Evolutionary conservation across 139 green algal genomes (phyloP).

Genomic region (Tetraselmis striata): DNA sequence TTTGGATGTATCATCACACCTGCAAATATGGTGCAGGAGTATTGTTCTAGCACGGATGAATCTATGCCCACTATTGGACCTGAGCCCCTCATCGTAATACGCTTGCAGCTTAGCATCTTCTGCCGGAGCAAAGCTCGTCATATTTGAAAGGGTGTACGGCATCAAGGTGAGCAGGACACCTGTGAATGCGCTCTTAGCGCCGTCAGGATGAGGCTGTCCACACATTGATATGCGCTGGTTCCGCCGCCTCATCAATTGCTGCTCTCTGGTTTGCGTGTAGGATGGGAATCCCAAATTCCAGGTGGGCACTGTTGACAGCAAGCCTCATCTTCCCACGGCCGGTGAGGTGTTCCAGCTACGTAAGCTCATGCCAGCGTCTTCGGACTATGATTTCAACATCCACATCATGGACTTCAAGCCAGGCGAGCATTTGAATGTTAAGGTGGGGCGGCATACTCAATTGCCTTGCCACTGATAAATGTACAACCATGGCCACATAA

Average conservation of each 20-base stretch:
- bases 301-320: conserved; percentile 50
- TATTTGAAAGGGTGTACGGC: conserved; percentile 64
- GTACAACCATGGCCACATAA: no score
- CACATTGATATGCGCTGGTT: not conserved
- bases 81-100: not conserved
- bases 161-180: conserved; percentile 11
- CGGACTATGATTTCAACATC: conserved; percentile 91
- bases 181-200: not conserved
- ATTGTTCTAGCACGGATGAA: no score
- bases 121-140: conserved; percentile 31
- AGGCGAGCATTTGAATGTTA: conserved; percentile 80
- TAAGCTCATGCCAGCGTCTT: conserved; percentile 83
- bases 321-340: conserved; percentile 44
- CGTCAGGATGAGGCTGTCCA: not conserved
- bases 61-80: no score
- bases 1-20: not conserved
- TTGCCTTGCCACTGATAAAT: no score
- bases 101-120: not conserved
- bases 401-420: conserved; percentile 94
- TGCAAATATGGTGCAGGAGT: not conserved
- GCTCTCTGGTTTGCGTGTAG: not conserved
- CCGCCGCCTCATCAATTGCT: not conserved
- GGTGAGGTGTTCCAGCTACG: conserved; percentile 84
- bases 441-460: conserved; percentile 45
- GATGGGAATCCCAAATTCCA: conserved; percentile 40